These are phyloP conservation scores for Cochlearia excelsa DNA, from an alignment of 345 rosid genomes.

Conservation along the genomic window DNA sequence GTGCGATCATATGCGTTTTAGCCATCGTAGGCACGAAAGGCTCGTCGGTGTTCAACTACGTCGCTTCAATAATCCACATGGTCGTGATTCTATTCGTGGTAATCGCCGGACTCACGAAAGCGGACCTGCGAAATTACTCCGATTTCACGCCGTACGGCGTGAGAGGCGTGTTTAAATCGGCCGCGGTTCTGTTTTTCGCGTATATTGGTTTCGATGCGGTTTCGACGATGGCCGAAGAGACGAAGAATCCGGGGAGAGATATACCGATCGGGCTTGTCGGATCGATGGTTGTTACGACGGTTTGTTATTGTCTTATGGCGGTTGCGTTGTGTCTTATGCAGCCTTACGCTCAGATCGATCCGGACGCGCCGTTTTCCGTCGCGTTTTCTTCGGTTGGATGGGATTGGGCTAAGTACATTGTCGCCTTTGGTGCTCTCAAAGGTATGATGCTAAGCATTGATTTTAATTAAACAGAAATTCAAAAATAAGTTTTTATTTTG, in stretches of 20 bases:
- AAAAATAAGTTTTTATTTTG: too few relatives aligned
- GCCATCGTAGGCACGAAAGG: conserved; percentile 74
- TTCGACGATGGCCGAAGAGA: conserved; percentile 89
- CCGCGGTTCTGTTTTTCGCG: conserved; percentile 79
- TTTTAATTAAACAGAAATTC: too few relatives aligned
- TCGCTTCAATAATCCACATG: conserved; percentile 67
- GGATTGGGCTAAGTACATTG: conserved; percentile 87
- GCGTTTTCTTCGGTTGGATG: conserved; percentile 63
- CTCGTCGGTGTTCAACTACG: conserved; percentile 67
- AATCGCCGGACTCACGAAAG: conserved; percentile 57
- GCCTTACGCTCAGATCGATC: conserved; percentile 43
- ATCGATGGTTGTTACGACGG: conserved; percentile 56
- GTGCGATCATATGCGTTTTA: conserved; percentile 42
- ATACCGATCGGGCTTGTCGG: conserved; percentile 86
- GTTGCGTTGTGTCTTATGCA: conserved; percentile 60
- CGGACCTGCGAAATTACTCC: conserved; percentile 50
- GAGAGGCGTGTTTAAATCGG: conserved; percentile 59
- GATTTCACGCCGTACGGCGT: conserved; percentile 50
- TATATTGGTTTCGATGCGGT: conserved; percentile 87
- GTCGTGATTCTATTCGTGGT: conserved; percentile 65
- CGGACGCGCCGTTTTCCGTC: conserved; percentile 66
- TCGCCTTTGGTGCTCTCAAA: conserved; percentile 68
- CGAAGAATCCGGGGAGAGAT: conserved; percentile 71
- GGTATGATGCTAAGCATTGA: conserved; percentile 34
- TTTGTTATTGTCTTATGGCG: conserved; percentile 58